These are phyloP conservation scores for Geotrichum carabidarum DNA, from an alignment of 1,139 yeast genomes.

Conservation along the genomic window DNA sequence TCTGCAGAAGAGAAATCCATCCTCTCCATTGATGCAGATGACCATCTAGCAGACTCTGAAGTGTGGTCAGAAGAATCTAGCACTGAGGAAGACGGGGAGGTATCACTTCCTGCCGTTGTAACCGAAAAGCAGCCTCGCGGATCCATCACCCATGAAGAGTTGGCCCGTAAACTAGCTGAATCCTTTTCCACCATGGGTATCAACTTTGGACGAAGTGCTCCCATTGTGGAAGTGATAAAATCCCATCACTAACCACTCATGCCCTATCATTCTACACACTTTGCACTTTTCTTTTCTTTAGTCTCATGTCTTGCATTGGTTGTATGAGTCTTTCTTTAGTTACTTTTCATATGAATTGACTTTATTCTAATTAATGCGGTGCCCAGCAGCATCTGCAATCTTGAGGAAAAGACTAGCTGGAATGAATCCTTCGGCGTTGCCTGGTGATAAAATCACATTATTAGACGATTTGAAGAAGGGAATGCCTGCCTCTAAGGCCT, in stretches of 20 bases:
- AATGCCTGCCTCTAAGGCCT: conserved; percentile 46
- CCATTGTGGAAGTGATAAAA: conserved; percentile 19
- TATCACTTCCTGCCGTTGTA: not conserved
- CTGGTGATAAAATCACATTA: conserved; percentile 67
- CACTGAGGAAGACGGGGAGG: not conserved
- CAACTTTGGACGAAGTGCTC: conserved; percentile 19
- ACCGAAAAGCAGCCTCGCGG: not conserved
- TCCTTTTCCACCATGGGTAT: conserved; percentile 19
- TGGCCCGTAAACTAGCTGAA: conserved; percentile 14
- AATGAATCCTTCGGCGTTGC: conserved; percentile 53
- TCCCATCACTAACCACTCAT: conserved; percentile 7
- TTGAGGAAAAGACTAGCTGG: conserved; percentile 45
- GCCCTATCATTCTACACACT: not conserved
- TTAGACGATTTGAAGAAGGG: conserved; percentile 61
- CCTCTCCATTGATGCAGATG: not conserved
- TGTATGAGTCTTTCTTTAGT: not conserved
- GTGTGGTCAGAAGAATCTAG: not conserved
- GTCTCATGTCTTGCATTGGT: not conserved
- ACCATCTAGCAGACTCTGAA: not conserved
- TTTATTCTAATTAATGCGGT: not conserved
- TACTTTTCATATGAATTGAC: not conserved
- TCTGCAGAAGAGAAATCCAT: conserved; percentile 1
- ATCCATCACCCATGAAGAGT: conserved; percentile 10
- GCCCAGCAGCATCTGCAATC: conserved; percentile 4
- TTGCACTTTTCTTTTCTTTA: not conserved